phyloP scores from a whole-genome alignment of 2,329 filamentous ascomycete species.

The Exophiala aquamarina region DNA sequence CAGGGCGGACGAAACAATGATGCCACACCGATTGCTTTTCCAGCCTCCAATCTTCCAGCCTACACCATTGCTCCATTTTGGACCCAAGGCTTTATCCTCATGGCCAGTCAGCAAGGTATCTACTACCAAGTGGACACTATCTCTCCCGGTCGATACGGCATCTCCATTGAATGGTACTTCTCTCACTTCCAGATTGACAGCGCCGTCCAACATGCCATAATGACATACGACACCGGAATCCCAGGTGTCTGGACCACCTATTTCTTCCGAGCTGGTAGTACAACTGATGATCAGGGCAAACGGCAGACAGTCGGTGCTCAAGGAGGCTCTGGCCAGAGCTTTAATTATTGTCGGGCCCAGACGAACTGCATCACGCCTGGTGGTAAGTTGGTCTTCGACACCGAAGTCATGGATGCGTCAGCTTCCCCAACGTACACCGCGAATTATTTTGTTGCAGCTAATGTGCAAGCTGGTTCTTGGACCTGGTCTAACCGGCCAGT shows the following conservation, averaged over 20 bases:
- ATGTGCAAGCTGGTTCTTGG: slow-evolving; percentile 2
- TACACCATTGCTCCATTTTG: slow-evolving; percentile 15
- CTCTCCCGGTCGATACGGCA: slow-evolving; percentile 7
- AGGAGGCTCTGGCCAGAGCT: slow-evolving; percentile 2
- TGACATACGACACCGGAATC: slow-evolving; percentile 14
- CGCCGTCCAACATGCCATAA: slow-evolving; percentile 11
- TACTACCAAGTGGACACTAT: slow-evolving; percentile 19
- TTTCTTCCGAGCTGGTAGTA: slow-evolving; percentile 6
- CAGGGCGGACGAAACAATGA: slow-evolving; percentile 6
- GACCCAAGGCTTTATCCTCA: slow-evolving; percentile 8
- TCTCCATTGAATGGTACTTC: slow-evolving; percentile 18
- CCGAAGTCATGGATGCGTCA: not conserved
- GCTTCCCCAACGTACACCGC: slow-evolving; percentile 7
- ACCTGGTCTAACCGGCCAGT: slow-evolving; percentile 1
- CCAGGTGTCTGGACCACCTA: slow-evolving; percentile 15
- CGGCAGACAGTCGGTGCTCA: slow-evolving; percentile 10
- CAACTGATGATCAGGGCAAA: slow-evolving; percentile 1
- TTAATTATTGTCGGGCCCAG: slow-evolving; percentile 8
- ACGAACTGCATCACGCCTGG: slow-evolving; percentile 6
- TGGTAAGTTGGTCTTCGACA: slow-evolving; percentile 9
- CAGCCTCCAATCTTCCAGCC: slow-evolving; percentile 4
- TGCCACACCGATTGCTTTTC: slow-evolving; percentile 1
- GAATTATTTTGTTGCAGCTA: slow-evolving; percentile 2
- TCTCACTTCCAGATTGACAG: slow-evolving; percentile 8
- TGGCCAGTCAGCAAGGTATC: slow-evolving; percentile 15